These are phyloP conservation scores for Penicillium sp. DNA, from an alignment of 2,329 filamentous ascomycete species.

Conservation along the genomic window DNA sequence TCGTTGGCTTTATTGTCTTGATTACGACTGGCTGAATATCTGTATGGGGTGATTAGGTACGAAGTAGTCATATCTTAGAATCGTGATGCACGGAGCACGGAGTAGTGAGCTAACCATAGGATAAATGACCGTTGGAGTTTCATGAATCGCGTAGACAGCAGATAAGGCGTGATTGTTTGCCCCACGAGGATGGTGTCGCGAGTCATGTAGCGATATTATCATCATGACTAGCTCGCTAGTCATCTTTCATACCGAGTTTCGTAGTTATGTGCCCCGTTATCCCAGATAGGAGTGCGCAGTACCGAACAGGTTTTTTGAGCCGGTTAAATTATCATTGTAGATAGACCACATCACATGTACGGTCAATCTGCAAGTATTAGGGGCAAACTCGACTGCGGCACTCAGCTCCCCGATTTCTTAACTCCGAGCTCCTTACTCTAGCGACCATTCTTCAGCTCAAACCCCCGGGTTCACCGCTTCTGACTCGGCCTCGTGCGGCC, in stretches of 20 bases:
- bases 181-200: not conserved
- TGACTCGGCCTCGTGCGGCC: not conserved
- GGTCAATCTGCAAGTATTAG: not conserved
- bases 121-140: not conserved
- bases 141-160: not conserved
- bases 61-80: not conserved
- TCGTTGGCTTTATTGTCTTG: not conserved
- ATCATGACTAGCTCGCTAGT: not conserved
- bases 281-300: not conserved
- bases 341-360: not conserved
- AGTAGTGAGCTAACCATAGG: too few species aligned
- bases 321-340: too few species aligned
- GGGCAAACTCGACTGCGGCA: too few species aligned
- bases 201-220: not conserved
- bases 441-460: not conserved
- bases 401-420: not conserved
- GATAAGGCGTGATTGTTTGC: not conserved
- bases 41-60: not conserved
- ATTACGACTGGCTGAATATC: not conserved
- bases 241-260: not conserved
- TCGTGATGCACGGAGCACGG: too few species aligned
- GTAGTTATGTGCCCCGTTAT: not conserved
- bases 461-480: not conserved
- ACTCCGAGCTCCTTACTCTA: not conserved
- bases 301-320: not conserved